Evolutionary conservation across 768 basidiomycete genomes (phyloP), one percentile per base, ranked within the genome.

Genomic region (Hemileccinum rubropunctum): DNA sequence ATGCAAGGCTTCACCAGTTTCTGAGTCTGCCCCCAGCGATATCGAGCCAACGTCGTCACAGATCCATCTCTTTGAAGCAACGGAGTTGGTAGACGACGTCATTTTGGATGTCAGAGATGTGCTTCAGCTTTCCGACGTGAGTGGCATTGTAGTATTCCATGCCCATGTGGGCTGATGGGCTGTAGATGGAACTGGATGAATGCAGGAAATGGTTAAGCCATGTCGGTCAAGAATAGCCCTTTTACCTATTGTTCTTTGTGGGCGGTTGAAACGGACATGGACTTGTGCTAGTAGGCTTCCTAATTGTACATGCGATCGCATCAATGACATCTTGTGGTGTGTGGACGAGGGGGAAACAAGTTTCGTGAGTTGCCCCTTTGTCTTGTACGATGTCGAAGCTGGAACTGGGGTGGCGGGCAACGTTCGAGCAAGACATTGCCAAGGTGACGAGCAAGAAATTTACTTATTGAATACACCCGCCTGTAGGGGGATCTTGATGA

Each of bases 81-180:
- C 10, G 27, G 14, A 38, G 21, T 33, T 37, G 37, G 46, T 54
- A 12, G 38, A 56, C 20, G 39, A 45, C 45, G 60, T 66, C 33
- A 43, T 60, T 33, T 20, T 57, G 51, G 65, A 66, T n/a, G 36
- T 66, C 18, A 53, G 11, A 26, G 65, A 68, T 15, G 52, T 64
- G 26, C 62, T 66, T 38, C 43, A 47, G 40, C 51, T 65, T 26
- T 57, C 55, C 6, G 34, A 40, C 0, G 65, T 69, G 38, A 47
- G 65, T 53, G 6, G 5, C 18, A 17, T 28, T 26, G n/a, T n/a
- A n/a, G n/a, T n/a, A 21, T 6, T 4, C n/a, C n/a, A 10, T 27
- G 6, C 6, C 2, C 4, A 26, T 3, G 12, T 21, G 28, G 13
- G 23, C 28, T 66, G 45, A 66, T 17, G 3, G 15, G 4, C 42